Conservation (phyloP, 768 basidiomycete species). For the Phanerochaete sordida region DNA sequence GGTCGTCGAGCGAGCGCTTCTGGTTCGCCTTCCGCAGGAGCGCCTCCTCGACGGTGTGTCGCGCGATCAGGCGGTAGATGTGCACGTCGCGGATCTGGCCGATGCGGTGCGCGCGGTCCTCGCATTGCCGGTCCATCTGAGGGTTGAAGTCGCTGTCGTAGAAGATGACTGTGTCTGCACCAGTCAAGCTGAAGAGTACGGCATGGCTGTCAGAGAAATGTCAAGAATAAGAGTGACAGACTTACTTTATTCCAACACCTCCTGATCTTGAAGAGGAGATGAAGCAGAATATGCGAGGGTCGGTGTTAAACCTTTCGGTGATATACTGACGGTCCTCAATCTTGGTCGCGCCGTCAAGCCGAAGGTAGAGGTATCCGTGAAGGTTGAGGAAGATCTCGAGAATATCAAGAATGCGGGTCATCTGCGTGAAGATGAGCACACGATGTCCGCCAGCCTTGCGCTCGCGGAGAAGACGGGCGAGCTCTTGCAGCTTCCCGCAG, state of each 20-base stretch:
- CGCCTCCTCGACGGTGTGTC: conserved; percentile 91
- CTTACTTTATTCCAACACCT: conserved; percentile 93
- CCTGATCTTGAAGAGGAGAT: conserved; percentile 80
- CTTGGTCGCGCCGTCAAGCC: conserved; percentile 93
- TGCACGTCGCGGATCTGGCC: conserved; percentile 96
- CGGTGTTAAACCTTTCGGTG: conserved; percentile 85
- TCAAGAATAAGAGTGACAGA: conserved; percentile 24
- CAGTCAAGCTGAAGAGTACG: conserved; percentile 53
- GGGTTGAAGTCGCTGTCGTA: conserved; percentile 98
- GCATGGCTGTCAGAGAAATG: conserved; percentile 15
- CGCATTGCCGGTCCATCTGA: conserved; percentile 97
- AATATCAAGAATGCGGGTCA: conserved; percentile 93
- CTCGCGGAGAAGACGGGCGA: conserved; percentile 74
- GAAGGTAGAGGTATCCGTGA: conserved; percentile 89
- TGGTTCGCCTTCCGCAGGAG: conserved; percentile 98
- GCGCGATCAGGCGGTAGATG: conserved; percentile 91
- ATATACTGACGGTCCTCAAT: conserved; percentile 92
- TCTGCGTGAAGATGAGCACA: conserved; percentile 93
- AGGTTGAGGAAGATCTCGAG: conserved; percentile 91
- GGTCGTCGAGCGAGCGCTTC: conserved; percentile 84
- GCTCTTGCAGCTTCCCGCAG: conserved; percentile 90
- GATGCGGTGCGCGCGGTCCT: conserved; percentile 98
- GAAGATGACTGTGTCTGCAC: conserved; percentile 94
- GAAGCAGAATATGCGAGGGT: conserved; percentile 78
- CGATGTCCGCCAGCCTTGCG: conserved; percentile 88